Evolutionary conservation across 345 rosid species (phyloP).

Genomic region (thale cress (Arabidopsis thaliana)): TAIR10.1 NC_003076.8:26729501-26730000

Average conservation of each 20-base stretch:
- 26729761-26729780: conserved; percentile 32
- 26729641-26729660: background rate
- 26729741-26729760: conserved; percentile 18
- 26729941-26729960: conserved; percentile 21
- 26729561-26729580: background rate
- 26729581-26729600: too few species aligned
- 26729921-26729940: conserved; percentile 42
- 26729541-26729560: background rate
- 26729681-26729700: conserved; percentile 9
- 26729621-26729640: background rate
- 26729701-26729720: conserved; percentile 20
- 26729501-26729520: background rate
- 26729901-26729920: conserved; percentile 39
- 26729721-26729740: conserved; percentile 18
- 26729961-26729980: conserved; percentile 47
- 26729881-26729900: conserved; percentile 44
- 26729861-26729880: conserved; percentile 33
- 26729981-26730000: conserved; percentile 35
- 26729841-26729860: conserved; percentile 4
- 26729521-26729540: too few species aligned
- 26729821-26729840: conserved; percentile 5
- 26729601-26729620: background rate
- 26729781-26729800: conserved; percentile 11
- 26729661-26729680: background rate
- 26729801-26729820: conserved; percentile 3